Percentiles rank a stretch among this genome's conserved stretches.
These are phyloP conservation scores for Cystofilobasidium macerans DNA, from an alignment of 768 basidiomycete species.

Conservation along the genomic window DNA sequence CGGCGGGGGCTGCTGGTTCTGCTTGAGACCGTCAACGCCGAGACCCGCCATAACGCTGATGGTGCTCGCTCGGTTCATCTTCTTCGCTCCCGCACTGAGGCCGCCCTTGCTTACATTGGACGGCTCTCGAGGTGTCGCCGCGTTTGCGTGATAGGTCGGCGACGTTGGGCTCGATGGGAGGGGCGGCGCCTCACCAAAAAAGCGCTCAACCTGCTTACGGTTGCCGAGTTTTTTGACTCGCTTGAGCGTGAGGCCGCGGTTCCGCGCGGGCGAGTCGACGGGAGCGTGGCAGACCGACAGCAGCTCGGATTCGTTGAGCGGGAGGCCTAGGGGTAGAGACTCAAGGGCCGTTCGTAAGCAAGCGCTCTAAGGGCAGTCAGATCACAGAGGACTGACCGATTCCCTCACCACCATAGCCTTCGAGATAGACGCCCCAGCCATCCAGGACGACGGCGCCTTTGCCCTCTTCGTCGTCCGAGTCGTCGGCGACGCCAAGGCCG, in stretches of 20 bases:
- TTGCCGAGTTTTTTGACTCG: constrained; percentile 41
- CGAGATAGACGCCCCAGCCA: constrained; percentile 78
- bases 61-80: constrained; percentile 82
- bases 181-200: constrained; percentile 46
- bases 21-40: constrained; percentile 49
- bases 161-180: constrained; percentile 37
- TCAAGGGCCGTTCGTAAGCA: background rate
- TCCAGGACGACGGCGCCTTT: constrained; percentile 59
- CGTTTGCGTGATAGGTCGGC: constrained; percentile 35
- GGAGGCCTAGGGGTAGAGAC: constrained; percentile 45
- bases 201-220: constrained; percentile 41
- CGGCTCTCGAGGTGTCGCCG: background rate
- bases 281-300: constrained; percentile 72
- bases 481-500: constrained; percentile 47
- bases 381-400: constrained; percentile 38
- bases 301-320: constrained; percentile 69
- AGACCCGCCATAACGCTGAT: constrained; percentile 89
- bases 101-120: constrained; percentile 11
- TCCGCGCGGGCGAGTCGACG: constrained; percentile 63
- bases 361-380: background rate
- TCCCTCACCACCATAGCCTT: constrained; percentile 40
- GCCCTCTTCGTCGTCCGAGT: constrained; percentile 44
- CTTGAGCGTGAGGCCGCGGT: constrained; percentile 65
- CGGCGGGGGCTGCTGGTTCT: constrained; percentile 24
- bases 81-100: constrained; percentile 39